Evolutionary conservation across 495 filamentous ascomycete genomes (phyloP).

Genomic region (Xylaria venustula): DNA sequence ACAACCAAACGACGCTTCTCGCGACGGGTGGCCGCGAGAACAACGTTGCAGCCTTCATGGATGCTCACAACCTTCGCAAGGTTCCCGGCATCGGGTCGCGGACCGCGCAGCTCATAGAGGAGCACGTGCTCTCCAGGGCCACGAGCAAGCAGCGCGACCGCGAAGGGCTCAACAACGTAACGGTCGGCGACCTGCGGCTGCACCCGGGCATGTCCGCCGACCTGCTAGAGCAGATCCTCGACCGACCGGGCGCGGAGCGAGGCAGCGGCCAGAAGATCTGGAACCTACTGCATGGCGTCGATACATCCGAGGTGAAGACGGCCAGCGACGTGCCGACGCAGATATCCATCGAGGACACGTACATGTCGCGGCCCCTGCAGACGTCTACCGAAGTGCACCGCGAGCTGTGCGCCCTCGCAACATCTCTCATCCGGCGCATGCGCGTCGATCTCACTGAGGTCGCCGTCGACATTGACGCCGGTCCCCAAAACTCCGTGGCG

Average conservation of each 20-base stretch:
- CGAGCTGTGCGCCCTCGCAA: conserved; percentile 61
- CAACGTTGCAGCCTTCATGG: conserved; percentile 63
- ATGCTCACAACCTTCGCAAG: conserved; percentile 72
- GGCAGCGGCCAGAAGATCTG: conserved; percentile 65
- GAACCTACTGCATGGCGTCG: conserved; percentile 61
- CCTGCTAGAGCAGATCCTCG: conserved; percentile 61
- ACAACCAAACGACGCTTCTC: conserved; percentile 78
- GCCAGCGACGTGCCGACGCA: conserved; percentile 75
- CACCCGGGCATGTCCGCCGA: conserved; percentile 59
- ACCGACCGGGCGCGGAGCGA: conserved; percentile 64
- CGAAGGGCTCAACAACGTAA: conserved; percentile 53
- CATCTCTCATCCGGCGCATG: conserved; percentile 77
- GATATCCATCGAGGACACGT: conserved; percentile 94
- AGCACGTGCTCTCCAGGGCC: conserved; percentile 53
- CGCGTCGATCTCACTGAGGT: conserved; percentile 65
- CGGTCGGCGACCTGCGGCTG: conserved; percentile 62
- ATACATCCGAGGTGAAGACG: conserved; percentile 64
- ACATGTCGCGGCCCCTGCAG: conserved; percentile 57
- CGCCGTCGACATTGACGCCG: conserved; percentile 36
- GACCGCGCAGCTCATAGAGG: conserved; percentile 66
- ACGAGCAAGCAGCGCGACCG: conserved; percentile 42
- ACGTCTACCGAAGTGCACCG: conserved; percentile 54
- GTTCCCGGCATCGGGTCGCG: conserved; percentile 86
- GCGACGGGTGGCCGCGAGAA: conserved; percentile 52
- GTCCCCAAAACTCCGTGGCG: background rate